Percentiles rank a stretch among this genome's conserved stretches.
Evolutionary conservation across 441 rosid species (phyloP).

Genomic region (Sinapis alba): DNA sequence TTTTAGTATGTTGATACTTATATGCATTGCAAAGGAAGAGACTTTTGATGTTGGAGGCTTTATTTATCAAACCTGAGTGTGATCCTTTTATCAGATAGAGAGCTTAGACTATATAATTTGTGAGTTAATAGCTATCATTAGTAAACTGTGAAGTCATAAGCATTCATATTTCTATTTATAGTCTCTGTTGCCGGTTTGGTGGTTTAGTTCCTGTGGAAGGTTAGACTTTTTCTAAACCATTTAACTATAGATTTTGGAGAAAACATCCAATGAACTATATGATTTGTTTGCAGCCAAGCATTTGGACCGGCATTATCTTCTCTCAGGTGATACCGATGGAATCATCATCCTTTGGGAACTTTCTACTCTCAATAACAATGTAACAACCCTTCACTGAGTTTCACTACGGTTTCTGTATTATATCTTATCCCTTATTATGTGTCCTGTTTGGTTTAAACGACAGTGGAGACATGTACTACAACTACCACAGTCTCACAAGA

Average conservation of each 20-base stretch:
- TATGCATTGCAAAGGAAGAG: slow-evolving; percentile 1
- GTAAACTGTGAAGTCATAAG: slow-evolving; percentile 1
- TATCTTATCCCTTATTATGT: not conserved
- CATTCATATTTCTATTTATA: slow-evolving; percentile 14
- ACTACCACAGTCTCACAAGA: slow-evolving; percentile 77
- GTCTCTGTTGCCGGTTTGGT: slow-evolving; percentile 5
- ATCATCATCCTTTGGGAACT: slow-evolving; percentile 78
- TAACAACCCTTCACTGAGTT: slow-evolving; percentile 18
- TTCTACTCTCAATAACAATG: slow-evolving; percentile 58
- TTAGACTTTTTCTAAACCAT: slow-evolving; percentile 6
- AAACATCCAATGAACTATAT: not conserved
- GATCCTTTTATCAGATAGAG: not conserved
- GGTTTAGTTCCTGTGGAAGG: not conserved
- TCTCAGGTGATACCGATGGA: slow-evolving; percentile 89
- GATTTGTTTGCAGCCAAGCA: slow-evolving; percentile 53
- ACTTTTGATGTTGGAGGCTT: not conserved
- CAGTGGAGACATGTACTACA: slow-evolving; percentile 83
- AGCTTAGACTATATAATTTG: not conserved
- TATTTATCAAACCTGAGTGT: not conserved
- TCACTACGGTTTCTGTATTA: not conserved
- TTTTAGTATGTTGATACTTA: not conserved
- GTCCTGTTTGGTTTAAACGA: slow-evolving; percentile 18
- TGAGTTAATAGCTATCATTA: not conserved
- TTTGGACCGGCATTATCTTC: slow-evolving; percentile 65
- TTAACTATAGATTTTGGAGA: not conserved